Conservation (phyloP, 2,329 filamentous ascomycete genomes). For the Pestalotiopsis sp. region DNA sequence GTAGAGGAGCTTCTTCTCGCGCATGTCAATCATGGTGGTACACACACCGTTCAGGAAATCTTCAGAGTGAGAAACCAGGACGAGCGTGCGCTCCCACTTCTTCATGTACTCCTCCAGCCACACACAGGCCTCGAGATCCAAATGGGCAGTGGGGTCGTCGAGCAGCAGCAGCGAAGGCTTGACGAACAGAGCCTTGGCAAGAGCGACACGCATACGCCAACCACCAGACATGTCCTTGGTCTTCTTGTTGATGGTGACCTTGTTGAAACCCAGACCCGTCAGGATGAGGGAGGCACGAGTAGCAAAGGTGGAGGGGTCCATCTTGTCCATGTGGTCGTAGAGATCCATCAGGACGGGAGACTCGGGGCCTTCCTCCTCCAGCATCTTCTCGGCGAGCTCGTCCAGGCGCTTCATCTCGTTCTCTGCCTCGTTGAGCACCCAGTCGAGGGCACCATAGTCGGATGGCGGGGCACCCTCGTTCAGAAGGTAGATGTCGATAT, state of each 20-base stretch:
- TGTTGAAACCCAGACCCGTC: slow-evolving; percentile 99
- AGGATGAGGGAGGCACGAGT: slow-evolving; percentile 95
- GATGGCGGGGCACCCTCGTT: slow-evolving; percentile 94
- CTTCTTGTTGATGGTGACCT: slow-evolving; percentile 96
- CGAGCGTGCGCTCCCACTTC: slow-evolving; percentile 97
- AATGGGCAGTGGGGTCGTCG: slow-evolving; percentile 97
- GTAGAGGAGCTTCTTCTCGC: slow-evolving; percentile 84
- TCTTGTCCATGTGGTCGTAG: slow-evolving; percentile 98
- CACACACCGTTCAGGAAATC: slow-evolving; percentile 99
- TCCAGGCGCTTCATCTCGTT: slow-evolving; percentile 90
- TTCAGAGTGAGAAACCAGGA: slow-evolving; percentile 96
- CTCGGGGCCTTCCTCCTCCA: slow-evolving; percentile 92
- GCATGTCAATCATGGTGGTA: slow-evolving; percentile 98
- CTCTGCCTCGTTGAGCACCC: slow-evolving; percentile 91
- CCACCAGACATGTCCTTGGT: slow-evolving; percentile 99
- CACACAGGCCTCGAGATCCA: slow-evolving; percentile 99
- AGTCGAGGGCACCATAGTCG: slow-evolving; percentile 90
- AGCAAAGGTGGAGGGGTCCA: slow-evolving; percentile 97
- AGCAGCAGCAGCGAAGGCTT: slow-evolving; percentile 94
- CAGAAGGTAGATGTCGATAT: slow-evolving; percentile 96
- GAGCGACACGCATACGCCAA: slow-evolving; percentile 99
- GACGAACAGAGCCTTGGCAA: slow-evolving; percentile 97
- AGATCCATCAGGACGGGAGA: slow-evolving; percentile 88
- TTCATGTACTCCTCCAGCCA: slow-evolving; percentile 99
- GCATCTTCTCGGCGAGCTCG: slow-evolving; percentile 82